These are phyloP conservation scores for Xanthoconium purpureum DNA, from an alignment of 768 basidiomycete genomes.

Conservation along the genomic window DNA sequence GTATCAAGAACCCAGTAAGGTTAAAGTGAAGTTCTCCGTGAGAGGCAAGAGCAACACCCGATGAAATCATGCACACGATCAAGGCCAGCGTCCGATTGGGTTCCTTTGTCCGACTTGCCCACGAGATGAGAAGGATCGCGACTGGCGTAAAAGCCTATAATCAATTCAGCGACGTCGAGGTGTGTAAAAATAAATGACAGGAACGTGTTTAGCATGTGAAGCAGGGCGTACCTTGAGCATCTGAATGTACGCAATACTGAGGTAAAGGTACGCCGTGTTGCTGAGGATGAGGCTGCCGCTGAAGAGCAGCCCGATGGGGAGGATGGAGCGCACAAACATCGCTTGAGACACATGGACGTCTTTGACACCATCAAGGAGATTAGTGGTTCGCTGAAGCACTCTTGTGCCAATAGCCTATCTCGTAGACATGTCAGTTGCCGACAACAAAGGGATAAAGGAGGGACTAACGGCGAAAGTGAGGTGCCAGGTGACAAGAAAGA, in stretches of 20 bases:
- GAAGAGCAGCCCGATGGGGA: constrained; percentile 93
- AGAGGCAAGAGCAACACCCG: constrained; percentile 85
- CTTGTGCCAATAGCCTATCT: constrained; percentile 77
- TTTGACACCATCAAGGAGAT: constrained; percentile 71
- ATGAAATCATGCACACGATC: constrained; percentile 89
- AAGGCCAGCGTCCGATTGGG: constrained; percentile 75
- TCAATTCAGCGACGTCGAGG: not conserved
- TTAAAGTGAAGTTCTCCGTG: constrained; percentile 87
- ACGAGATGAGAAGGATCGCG: constrained; percentile 90
- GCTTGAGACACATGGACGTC: constrained; percentile 78
- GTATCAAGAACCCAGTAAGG: constrained; percentile 81
- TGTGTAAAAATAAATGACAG: not conserved
- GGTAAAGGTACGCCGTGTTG: constrained; percentile 90
- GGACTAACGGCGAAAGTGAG: constrained; percentile 59
- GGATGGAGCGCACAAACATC: constrained; percentile 78
- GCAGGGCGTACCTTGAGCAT: constrained; percentile 74
- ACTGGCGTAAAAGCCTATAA: constrained; percentile 84
- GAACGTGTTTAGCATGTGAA: not conserved
- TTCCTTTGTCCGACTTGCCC: constrained; percentile 84
- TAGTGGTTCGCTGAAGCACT: constrained; percentile 76
- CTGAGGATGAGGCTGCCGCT: constrained; percentile 86
- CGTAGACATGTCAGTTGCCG: not conserved
- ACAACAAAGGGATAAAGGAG: not conserved
- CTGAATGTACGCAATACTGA: constrained; percentile 93
- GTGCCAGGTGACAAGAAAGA: constrained; percentile 91